Percentiles rank a stretch among this genome's conserved stretches.
phyloP scores from a whole-genome alignment of 78 protist species.

The Dictyostelium purpureum region DNA sequence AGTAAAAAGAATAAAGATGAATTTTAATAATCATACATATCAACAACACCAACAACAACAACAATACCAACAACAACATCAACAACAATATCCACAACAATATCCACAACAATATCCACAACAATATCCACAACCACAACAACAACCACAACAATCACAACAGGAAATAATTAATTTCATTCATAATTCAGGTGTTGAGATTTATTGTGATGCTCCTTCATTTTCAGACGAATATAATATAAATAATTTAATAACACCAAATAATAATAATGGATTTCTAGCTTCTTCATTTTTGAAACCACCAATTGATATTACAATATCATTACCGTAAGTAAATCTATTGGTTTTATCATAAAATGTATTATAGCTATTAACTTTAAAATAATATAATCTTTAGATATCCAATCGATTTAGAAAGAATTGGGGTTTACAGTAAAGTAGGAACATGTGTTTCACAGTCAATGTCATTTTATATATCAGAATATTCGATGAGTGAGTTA shows the following conservation, averaged over 20 bases:
- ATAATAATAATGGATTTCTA: background rate
- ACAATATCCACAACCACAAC: background rate
- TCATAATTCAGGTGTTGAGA: conserved; percentile 24
- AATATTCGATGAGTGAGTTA: conserved; percentile 17
- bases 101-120: background rate
- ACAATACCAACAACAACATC: background rate
- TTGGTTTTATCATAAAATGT: background rate
- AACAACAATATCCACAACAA: conserved; percentile 1
- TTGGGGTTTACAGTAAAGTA: conserved; percentile 15
- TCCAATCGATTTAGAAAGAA: conserved; percentile 67
- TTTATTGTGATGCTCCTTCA: conserved; percentile 42
- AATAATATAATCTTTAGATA: background rate
- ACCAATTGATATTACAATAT: conserved; percentile 65
- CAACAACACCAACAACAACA: background rate
- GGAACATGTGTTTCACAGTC: conserved; percentile 50
- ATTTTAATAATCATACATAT: background rate
- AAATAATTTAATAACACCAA: background rate
- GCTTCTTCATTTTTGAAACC: conserved; percentile 24
- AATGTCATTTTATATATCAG: conserved; percentile 40
- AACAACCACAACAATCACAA: background rate
- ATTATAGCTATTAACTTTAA: background rate
- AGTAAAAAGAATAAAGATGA: background rate
- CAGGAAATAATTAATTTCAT: background rate
- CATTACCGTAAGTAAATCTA: conserved; percentile 35
- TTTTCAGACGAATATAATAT: conserved; percentile 22